phyloP scores from a whole-genome alignment of 805 yeast species.

The Sporopachydermia quercuum region DNA sequence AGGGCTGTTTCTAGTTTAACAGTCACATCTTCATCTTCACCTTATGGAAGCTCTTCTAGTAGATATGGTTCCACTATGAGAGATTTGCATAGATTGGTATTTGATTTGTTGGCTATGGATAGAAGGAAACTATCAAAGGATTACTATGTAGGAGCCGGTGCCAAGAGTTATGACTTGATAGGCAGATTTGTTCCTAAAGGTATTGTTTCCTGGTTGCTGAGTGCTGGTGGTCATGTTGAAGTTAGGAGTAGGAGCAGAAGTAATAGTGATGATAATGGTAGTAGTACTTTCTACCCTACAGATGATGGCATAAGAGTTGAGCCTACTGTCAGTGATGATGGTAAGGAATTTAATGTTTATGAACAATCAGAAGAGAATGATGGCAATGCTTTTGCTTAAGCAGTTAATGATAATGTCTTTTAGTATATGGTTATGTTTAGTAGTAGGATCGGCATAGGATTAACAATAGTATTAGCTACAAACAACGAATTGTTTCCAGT shows the following conservation, averaged over 20 bases:
- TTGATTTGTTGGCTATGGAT: conserved; percentile 14
- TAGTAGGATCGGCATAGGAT: too few species aligned
- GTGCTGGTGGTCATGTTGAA: background rate
- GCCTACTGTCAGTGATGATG: too few species aligned
- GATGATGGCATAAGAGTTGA: background rate
- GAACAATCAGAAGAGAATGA: conserved; percentile 18
- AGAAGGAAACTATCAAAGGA: conserved; percentile 14
- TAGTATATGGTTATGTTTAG: too few species aligned
- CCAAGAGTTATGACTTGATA: conserved; percentile 16
- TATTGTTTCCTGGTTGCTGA: conserved; percentile 23
- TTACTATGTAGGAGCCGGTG: conserved; percentile 19
- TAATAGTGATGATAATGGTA: too few species aligned
- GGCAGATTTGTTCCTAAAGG: conserved; percentile 16
- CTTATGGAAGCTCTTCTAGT: conserved; percentile 8
- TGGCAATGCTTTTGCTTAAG: too few species aligned
- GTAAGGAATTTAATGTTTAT: too few species aligned
- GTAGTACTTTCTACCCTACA: too few species aligned
- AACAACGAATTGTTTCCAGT: too few species aligned
- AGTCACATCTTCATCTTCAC: conserved; percentile 4
- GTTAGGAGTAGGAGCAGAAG: background rate
- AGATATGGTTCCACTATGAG: conserved; percentile 17
- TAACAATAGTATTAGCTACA: too few species aligned
- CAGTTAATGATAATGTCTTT: too few species aligned
- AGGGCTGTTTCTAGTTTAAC: conserved; percentile 10
- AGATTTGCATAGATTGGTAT: conserved; percentile 17